These are phyloP conservation scores for Lodderomyces orthopsilosis DNA, from an alignment of 1,139 yeast genomes.

Conservation along the genomic window DNA sequence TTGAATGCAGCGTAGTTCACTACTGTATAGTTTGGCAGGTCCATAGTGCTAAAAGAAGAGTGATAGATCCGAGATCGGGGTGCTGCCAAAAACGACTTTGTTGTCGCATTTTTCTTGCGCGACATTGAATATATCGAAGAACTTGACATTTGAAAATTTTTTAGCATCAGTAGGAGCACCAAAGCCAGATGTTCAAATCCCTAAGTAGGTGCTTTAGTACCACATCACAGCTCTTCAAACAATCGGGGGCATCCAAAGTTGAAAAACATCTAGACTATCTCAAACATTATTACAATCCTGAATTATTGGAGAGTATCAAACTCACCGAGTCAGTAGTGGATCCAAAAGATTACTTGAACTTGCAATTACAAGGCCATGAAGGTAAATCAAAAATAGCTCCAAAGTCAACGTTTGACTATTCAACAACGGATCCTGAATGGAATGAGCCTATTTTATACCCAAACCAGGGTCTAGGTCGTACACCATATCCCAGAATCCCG, in stretches of 20 bases:
- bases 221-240: background rate
- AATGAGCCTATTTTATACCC: conserved; percentile 47
- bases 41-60: background rate
- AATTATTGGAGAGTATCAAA: conserved; percentile 73
- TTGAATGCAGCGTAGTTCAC: conserved; percentile 24
- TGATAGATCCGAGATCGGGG: background rate
- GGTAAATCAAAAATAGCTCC: conserved; percentile 36
- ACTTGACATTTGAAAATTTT: background rate
- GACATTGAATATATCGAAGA: background rate
- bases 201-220: conserved; percentile 2
- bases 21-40: conserved; percentile 14
- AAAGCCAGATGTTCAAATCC: background rate
- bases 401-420: conserved; percentile 27
- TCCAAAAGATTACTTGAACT: conserved; percentile 52
- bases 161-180: background rate
- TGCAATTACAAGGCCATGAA: conserved; percentile 31
- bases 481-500: conserved; percentile 46
- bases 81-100: no score
- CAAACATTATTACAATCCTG: conserved; percentile 71
- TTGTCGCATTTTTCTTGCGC: no score
- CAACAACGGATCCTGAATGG: conserved; percentile 43
- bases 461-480: conserved; percentile 36
- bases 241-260: conserved; percentile 6
- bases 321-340: conserved; percentile 73
- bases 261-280: conserved; percentile 57